A percentile compares a stretch with the other conserved stretches of the same genome.
phyloP scores from a whole-genome alignment of 2,329 filamentous ascomycete species.

The Pseudogymnoascus sp. region DNA sequence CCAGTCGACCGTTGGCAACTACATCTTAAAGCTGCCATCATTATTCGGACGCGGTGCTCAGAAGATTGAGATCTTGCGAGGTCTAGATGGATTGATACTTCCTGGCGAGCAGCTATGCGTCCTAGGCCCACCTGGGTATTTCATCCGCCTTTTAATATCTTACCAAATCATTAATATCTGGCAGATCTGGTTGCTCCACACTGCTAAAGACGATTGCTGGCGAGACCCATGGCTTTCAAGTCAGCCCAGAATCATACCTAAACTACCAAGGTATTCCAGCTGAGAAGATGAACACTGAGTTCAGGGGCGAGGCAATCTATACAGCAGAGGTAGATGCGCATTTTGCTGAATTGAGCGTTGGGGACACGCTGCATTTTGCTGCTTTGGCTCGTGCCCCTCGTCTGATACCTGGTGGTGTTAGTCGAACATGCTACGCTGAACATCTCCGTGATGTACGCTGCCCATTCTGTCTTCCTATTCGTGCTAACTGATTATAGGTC shows the following conservation, averaged over 20 bases:
- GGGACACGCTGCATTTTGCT: slow-evolving; percentile 72
- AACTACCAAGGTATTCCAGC: slow-evolving; percentile 63
- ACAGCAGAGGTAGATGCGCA: slow-evolving; percentile 78
- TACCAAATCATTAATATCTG: neutral
- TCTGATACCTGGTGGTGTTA: slow-evolving; percentile 50
- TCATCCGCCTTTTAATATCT: neutral
- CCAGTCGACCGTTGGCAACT: slow-evolving; percentile 24
- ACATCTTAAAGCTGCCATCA: slow-evolving; percentile 8
- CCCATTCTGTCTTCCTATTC: neutral
- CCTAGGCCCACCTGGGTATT: slow-evolving; percentile 54
- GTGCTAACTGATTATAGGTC: neutral
- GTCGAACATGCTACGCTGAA: slow-evolving; percentile 45
- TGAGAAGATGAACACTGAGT: slow-evolving; percentile 67
- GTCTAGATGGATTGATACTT: slow-evolving; percentile 60
- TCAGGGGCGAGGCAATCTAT: slow-evolving; percentile 81
- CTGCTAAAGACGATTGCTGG: slow-evolving; percentile 78
- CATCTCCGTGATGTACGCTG: slow-evolving; percentile 54
- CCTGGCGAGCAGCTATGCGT: slow-evolving; percentile 71
- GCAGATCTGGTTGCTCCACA: slow-evolving; percentile 63
- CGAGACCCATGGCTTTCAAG: slow-evolving; percentile 70
- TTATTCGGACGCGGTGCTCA: slow-evolving; percentile 4
- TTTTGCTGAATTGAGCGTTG: slow-evolving; percentile 68
- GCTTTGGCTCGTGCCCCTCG: slow-evolving; percentile 61
- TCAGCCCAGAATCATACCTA: slow-evolving; percentile 63
- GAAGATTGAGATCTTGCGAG: slow-evolving; percentile 56